Evolutionary conservation across 768 basidiomycete genomes (phyloP).

Genomic region (Mycena kentingensis): DNA sequence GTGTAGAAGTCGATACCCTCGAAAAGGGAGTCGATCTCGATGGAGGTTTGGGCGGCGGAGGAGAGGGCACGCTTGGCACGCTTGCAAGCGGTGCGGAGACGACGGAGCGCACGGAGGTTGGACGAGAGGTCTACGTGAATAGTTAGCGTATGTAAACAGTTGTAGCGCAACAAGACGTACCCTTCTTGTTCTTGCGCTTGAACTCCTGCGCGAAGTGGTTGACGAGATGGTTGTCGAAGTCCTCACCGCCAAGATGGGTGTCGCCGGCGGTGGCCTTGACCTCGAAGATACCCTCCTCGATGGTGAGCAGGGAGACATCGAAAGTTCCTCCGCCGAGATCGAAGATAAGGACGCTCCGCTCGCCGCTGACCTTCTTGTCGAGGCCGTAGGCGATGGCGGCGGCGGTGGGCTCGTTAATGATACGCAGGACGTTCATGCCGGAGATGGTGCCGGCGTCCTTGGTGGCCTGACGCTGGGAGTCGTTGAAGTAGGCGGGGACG

Average conservation of each 20-base stretch:
- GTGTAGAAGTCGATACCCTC: slow-evolving; percentile 8
- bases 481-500: background rate
- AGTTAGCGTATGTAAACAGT: background rate
- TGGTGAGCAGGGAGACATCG: slow-evolving; percentile 53
- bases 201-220: slow-evolving; percentile 13
- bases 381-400: slow-evolving; percentile 58
- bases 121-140: slow-evolving; percentile 4
- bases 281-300: slow-evolving; percentile 56
- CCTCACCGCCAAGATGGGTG: slow-evolving; percentile 1
- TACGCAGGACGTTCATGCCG: slow-evolving; percentile 51
- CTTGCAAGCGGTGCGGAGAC: slow-evolving; percentile 10
- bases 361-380: slow-evolving; percentile 49
- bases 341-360: slow-evolving; percentile 56
- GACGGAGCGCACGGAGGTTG: slow-evolving; percentile 9
- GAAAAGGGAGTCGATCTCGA: background rate
- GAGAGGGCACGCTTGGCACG: slow-evolving; percentile 14
- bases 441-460: slow-evolving; percentile 54
- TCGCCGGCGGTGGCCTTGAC: slow-evolving; percentile 29
- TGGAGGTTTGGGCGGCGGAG: slow-evolving; percentile 8
- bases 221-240: slow-evolving; percentile 8
- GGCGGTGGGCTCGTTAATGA: slow-evolving; percentile 58
- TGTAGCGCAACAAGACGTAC: background rate
- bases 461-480: slow-evolving; percentile 31
- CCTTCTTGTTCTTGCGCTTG: slow-evolving; percentile 10
- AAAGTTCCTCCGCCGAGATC: slow-evolving; percentile 34